Base-by-base conservation (phyloP, 2,329 filamentous ascomycete species). In the Zasmidium citrigriseum region DNA sequence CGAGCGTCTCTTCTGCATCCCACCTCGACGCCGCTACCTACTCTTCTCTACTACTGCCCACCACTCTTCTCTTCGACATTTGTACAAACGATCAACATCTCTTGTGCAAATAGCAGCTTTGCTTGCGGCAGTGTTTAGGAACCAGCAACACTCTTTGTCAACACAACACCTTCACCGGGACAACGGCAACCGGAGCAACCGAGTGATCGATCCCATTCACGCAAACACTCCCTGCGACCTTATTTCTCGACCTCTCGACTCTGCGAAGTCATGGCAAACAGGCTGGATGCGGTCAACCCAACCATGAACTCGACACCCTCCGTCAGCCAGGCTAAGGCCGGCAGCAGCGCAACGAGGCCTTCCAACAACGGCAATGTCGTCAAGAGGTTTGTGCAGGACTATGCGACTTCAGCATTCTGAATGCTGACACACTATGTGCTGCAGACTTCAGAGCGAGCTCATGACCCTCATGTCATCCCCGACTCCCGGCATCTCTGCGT, bases 381-480 rank as follows among this genome's bases (percentile, higher is more conserved):
- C 48, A 78, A 80, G 68, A 76, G 79, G 79, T 81, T 74, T 21
- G 67, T 61, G n/a, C n/a, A n/a, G 55, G 59, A 52, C 25, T n/a
- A 47, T 14, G 22, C 56, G 45, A 24, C n/a, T n/a, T n/a, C n/a
- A n/a, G n/a, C n/a, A n/a, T n/a, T n/a, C n/a, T n/a, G n/a, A n/a
- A n/a, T 23, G n/a, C 57, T 59, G 44, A 57, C 25, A 24, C 2
- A 21, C 12, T 12, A 46, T 14, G 3, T 24, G 7, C 27, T 24
- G 27, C 72, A 98, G 95, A 70, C 83, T 99, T 57, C 95, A 99
- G 78, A 96, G 93, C 50, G 95, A 99, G 78, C 84, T 99, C 67
- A 98, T 99, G 93, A 89, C 95, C 76, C 87, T 99, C 68, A 98
- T 99, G 95, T 93, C 92, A 69, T 93, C 93, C 45, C 89, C 93